Base-by-base conservation (phyloP, 768 basidiomycete species). In the Lanmaoa pseudosensibilis region DNA sequence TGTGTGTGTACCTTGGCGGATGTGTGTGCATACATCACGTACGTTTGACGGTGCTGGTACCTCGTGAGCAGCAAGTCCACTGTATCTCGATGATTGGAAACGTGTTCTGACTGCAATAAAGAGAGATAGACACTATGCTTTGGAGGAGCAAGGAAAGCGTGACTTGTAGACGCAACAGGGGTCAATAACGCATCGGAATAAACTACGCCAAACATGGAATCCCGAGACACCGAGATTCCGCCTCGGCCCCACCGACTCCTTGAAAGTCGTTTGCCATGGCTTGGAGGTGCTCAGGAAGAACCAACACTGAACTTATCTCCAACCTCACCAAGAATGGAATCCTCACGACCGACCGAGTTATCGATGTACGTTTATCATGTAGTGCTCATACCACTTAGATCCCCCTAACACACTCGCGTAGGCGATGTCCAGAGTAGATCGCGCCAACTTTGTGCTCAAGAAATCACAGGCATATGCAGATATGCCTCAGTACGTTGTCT, bases 401-500 rank as follows among this genome's bases (percentile, higher is more conserved):
- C 16, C 51, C 46, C 51, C 49, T 57, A 12, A 61, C 32, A 11
- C 12, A 11, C 12, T 6, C 5, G 47, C 46, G 6, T 59, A 90
- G 84, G 90, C 89, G 0, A 90, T 91, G 89, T 63, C 74, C 16
- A 73, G 72, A 27, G 84, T 88, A 19, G 89, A 92, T 69, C 78
- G 90, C 36, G 83, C 79, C 25, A 83, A 88, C 65, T 92, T 87
- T 63, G 87, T 90, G 12, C 53, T 69, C 51, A 54, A 77, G 70
- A 60, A 66, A 16, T 56, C 65, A 0, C 75, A 77, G n/a, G 88
- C 91, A 5, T 94, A 94, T 55, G 74, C 83, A 33, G 92, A 94
- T 67, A 84, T 86, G 0, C 92, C 92, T 5, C 86, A 90, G 86
- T 88, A 69, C 12, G 63, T 50, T 19, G 70, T 74, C 59, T 53